Percentiles rank a stretch among this genome's conserved stretches.
Conservation (phyloP, 2,329 filamentous ascomycete genomes). For the Blumeriella jaapii region DNA sequence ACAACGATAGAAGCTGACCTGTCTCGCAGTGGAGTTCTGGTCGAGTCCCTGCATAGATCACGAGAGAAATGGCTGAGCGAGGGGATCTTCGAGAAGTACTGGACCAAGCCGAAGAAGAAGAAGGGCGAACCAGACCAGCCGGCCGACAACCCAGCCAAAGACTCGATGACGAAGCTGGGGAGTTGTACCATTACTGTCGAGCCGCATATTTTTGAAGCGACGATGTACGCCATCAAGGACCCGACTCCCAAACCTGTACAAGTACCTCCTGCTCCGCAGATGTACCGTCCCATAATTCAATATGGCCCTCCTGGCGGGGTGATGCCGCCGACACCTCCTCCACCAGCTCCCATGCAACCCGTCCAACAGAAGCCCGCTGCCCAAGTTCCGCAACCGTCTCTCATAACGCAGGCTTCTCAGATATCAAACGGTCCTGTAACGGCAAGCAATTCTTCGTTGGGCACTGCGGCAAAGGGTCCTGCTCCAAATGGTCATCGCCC, state of each 20-base stretch:
- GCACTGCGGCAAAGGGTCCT: slow-evolving; percentile 1
- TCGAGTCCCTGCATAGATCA: slow-evolving; percentile 62
- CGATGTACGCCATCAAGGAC: slow-evolving; percentile 61
- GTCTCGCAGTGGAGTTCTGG: slow-evolving; percentile 53
- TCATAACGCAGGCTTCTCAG: slow-evolving; percentile 14
- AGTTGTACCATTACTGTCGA: slow-evolving; percentile 65
- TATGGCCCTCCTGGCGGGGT: slow-evolving; percentile 53
- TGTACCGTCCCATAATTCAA: slow-evolving; percentile 47
- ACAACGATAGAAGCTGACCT: slow-evolving; percentile 5
- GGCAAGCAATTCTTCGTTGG: slow-evolving; percentile 5
- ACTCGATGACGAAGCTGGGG: slow-evolving; percentile 63
- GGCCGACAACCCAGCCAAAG: slow-evolving; percentile 54
- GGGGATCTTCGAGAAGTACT: slow-evolving; percentile 66
- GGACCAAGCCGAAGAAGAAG: slow-evolving; percentile 60
- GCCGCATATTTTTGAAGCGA: slow-evolving; percentile 69
- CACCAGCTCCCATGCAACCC: slow-evolving; percentile 25
- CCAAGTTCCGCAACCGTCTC: slow-evolving; percentile 21
- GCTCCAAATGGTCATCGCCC: slow-evolving; percentile 5
- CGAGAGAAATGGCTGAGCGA: slow-evolving; percentile 61
- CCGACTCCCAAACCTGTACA: slow-evolving; percentile 37
- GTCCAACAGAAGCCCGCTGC: slow-evolving; percentile 23
- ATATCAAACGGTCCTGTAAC: slow-evolving; percentile 10
- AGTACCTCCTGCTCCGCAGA: slow-evolving; percentile 14
- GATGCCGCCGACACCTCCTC: slow-evolving; percentile 34
- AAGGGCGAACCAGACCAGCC: slow-evolving; percentile 52